Evolutionary conservation across 140 eudicot species (phyloP).

Genomic region (Cichorium intybus): DNA sequence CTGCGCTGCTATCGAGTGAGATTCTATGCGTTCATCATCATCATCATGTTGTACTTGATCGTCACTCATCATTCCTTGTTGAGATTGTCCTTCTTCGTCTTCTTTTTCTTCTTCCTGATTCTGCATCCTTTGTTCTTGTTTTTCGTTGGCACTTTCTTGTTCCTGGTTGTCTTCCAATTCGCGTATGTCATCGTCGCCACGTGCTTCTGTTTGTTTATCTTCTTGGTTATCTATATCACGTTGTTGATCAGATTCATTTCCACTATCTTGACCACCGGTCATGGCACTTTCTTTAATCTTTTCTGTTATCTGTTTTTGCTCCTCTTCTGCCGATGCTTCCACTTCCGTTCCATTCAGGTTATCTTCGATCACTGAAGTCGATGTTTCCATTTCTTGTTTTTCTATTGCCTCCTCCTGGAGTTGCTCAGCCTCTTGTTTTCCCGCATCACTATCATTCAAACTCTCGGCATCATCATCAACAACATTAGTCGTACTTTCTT

Average conservation of each 20-base stretch:
- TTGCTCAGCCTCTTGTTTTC: conserved; percentile 32
- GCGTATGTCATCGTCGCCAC: conserved; percentile 3
- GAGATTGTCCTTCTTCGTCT: conserved; percentile 21
- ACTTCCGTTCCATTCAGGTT: conserved; percentile 3
- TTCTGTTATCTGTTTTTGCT: conserved; percentile 5
- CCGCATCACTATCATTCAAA: conserved; percentile 34
- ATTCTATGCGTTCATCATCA: conserved; percentile 45
- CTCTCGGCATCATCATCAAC: conserved; percentile 24
- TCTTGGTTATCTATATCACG: conserved; percentile 6
- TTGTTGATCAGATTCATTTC: conserved; percentile 24
- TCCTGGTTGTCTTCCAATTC: conserved; percentile 33
- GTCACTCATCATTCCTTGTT: conserved; percentile 15
- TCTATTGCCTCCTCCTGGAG: conserved; percentile 24
- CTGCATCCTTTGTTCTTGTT: conserved; percentile 38
- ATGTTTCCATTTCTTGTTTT: conserved; percentile 22
- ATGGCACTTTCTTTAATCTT: not conserved
- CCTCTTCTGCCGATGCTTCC: not conserved
- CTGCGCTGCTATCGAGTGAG: conserved; percentile 40
- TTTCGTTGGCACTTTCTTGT: conserved; percentile 30
- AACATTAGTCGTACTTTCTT: conserved; percentile 6
- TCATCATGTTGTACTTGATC: conserved; percentile 38
- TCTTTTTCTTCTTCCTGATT: conserved; percentile 38
- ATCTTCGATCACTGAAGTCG: conserved; percentile 11
- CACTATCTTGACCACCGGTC: not conserved
- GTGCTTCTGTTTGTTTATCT: conserved; percentile 10